Base-by-base conservation (phyloP, 768 basidiomycete species). In the Suillus subaureus region DNA sequence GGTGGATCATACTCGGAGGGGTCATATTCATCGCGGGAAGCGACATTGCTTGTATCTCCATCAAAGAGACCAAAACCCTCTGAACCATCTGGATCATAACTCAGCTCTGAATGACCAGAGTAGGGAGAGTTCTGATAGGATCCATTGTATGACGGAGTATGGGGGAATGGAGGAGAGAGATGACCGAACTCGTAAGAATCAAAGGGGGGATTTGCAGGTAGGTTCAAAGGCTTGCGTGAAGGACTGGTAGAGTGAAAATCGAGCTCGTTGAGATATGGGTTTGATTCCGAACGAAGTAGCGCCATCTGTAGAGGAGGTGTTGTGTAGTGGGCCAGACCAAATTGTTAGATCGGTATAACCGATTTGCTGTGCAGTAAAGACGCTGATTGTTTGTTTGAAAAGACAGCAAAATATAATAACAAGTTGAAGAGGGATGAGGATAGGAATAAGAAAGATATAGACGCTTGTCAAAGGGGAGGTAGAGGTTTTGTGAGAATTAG, bases 91-190 rank as follows among this genome's bases (percentile, higher is more conserved):
- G 79, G 76, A 70, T 80, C 80, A 63, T 83, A 84, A 64, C 78
- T 80, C 23, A 90, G 87, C n/a, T 93, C 91, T 4, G 90, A 90
- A 69, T 86, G 81, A 61, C 76, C 80, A 7, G 89, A 90, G 74
- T 83, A 91, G 11, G 91, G 91, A 0, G 90, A 91, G 76, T 87
- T 86, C 72, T 87, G 84, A 79, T 89, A 89, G 6, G 89, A 90
- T 63, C 85, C 85, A 74, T 85, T 84, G 79, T 87, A 86, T 28
- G 85, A 86, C 9, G 87, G 84, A 0, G 85, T 84, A 71, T 80
- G 80, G 28, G 83, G 81, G 67, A 81, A 84, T n/a, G 79, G 78
- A 6, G 81, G 73, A 54, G 74, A 77, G 58, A 64, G 73, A 70
- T 75, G 77, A 51, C 69, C 66, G 70, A 77, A 79, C 61, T 80